Evolutionary conservation across 140 eudicot species (phyloP).

Genomic region (Bidens hawaiensis): DNA sequence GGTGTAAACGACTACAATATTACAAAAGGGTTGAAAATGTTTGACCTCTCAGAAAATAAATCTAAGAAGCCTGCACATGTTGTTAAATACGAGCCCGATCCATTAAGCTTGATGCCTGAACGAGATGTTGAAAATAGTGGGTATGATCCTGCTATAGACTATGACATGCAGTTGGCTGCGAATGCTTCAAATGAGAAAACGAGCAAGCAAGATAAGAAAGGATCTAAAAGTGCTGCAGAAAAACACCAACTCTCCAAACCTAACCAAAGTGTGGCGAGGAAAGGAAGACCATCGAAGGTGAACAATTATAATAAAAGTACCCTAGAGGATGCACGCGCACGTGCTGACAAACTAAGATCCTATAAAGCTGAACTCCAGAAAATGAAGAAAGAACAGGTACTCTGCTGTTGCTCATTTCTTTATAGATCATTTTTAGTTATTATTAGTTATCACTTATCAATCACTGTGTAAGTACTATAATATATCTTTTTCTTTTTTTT

Average conservation of each 20-base stretch:
- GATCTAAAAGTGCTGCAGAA: conserved; percentile 41
- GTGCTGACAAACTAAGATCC: conserved; percentile 85
- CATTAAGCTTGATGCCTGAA: conserved; percentile 71
- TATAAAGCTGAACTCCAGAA: conserved; percentile 92
- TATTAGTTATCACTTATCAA: background rate
- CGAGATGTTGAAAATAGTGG: conserved; percentile 55
- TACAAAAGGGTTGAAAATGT: conserved; percentile 49
- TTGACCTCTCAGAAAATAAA: conserved; percentile 46
- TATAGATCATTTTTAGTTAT: background rate
- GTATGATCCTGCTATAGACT: conserved; percentile 72
- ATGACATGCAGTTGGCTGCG: conserved; percentile 52
- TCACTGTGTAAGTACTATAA: conserved; percentile 5
- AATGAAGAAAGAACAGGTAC: conserved; percentile 86
- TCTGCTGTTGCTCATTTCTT: background rate
- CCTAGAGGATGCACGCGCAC: conserved; percentile 88
- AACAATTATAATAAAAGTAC: conserved; percentile 26
- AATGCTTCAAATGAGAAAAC: conserved; percentile 13
- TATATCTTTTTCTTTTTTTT: background rate
- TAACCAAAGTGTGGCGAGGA: conserved; percentile 46
- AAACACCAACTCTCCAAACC: conserved; percentile 46
- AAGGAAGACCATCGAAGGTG: conserved; percentile 54
- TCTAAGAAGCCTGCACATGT: conserved; percentile 18
- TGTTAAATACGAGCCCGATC: conserved; percentile 67
- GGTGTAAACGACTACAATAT: conserved; percentile 33
- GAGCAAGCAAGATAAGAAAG: conserved; percentile 43